Conservation (phyloP, 352 stramenopile genomes). For the Elongisporangium prolatum region DNA sequence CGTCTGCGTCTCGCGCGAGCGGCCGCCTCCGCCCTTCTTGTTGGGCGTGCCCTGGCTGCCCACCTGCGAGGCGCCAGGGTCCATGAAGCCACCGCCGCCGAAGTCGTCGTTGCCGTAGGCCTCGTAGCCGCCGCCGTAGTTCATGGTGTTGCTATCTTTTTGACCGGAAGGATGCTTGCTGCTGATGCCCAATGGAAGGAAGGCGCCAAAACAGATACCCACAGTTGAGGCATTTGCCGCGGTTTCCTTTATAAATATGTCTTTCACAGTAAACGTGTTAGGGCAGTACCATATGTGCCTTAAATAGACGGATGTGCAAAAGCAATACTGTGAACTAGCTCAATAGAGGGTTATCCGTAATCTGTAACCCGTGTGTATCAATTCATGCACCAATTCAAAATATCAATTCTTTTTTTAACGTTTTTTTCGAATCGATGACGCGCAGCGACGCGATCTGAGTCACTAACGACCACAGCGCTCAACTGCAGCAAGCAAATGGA, state of each 20-base stretch:
- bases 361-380: neutral
- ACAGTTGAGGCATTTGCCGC: conserved; percentile 1
- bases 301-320: neutral
- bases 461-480: neutral
- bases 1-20: conserved; percentile 69
- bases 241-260: conserved; percentile 4
- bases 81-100: conserved; percentile 69
- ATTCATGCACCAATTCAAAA: neutral
- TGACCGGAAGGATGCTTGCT: conserved; percentile 1
- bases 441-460: neutral
- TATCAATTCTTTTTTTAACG: neutral
- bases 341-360: neutral
- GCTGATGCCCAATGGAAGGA: conserved; percentile 1
- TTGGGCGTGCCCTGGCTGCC: conserved; percentile 45
- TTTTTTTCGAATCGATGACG: neutral
- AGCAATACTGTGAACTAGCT: neutral
- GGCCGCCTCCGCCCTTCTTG: conserved; percentile 31
- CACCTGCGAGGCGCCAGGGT: conserved; percentile 33
- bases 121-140: conserved; percentile 61
- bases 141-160: conserved; percentile 27
- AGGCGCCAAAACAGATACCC: conserved; percentile 11
- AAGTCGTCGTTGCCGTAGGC: conserved; percentile 72
- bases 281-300: neutral
- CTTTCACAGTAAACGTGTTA: neutral
- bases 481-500: neutral